These are phyloP conservation scores for Fragaria vesca DNA, from an alignment of 306 rosid species.

Conservation along the genomic window DNA sequence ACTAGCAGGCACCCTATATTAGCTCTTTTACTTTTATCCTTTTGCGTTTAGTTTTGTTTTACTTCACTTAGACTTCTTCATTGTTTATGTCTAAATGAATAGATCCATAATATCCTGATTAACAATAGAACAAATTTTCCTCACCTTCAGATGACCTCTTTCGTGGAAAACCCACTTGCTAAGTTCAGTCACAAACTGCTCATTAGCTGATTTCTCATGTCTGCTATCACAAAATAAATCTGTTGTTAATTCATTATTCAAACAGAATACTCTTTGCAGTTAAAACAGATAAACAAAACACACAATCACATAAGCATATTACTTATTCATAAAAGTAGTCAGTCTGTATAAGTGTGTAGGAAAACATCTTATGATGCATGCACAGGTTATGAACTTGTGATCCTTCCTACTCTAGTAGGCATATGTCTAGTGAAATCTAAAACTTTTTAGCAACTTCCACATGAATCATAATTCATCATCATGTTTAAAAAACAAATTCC, in stretches of 20 bases:
- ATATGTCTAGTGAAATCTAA: not conserved
- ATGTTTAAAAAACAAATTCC: not conserved
- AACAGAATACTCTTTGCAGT: not conserved
- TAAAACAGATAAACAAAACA: not conserved
- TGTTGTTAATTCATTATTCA: not conserved
- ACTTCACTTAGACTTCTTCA: not conserved
- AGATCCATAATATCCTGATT: not conserved
- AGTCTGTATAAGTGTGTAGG: not conserved
- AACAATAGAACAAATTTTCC: conserved; percentile 15
- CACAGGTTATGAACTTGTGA: not conserved
- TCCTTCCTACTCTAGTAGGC: not conserved
- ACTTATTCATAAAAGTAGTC: not conserved
- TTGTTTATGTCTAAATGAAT: not conserved
- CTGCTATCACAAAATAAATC: conserved; percentile 42
- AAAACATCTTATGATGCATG: conserved; percentile 3
- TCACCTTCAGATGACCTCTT: conserved; percentile 96
- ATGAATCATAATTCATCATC: conserved; percentile 8
- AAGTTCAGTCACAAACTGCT: conserved; percentile 78
- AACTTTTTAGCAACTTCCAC: not conserved
- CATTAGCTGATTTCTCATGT: conserved; percentile 80
- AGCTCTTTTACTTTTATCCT: not conserved
- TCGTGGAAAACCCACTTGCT: conserved; percentile 98
- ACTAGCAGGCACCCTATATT: not conserved
- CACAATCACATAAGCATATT: not conserved
- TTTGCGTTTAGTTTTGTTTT: not conserved